Base-by-base conservation (phyloP, 108 stramenopile genomes). In the Nannochloropsis granulata region DNA sequence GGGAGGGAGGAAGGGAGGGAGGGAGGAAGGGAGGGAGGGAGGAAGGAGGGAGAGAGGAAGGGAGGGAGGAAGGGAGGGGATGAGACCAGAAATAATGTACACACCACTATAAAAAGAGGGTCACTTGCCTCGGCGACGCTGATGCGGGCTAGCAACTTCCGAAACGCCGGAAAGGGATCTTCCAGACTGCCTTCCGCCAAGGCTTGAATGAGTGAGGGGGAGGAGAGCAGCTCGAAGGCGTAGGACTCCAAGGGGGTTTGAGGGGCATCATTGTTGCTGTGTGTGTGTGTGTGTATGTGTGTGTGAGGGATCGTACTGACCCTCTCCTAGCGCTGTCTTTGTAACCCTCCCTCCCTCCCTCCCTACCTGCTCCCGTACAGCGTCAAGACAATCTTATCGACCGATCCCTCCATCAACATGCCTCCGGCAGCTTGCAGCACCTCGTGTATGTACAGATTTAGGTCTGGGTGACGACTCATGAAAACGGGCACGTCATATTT, bases 1-100 rank as follows among this genome's bases (percentile, higher is more conserved):
- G 79, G 79, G 79, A 79, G 79, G 79, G 79, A 79, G 16, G n/a
- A 79, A 24, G 79, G 23, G 79, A 24, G 23, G 23, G 79, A 24
- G 79, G 79, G 23, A 24, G 79, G 23, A 23, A 79, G 79, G 79
- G 79, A 79, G 79, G 79, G 23, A 24, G 23, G 79, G 23, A 23
- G 19, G 23, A 89, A 82, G 23, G 89, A 86, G 25, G 97, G 99
- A 43, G 94, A 2, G 56, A 71, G 56, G 7, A 16, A n/a, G 56
- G 16, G 21, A 71, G n/a, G 8, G 0, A 71, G n/a, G 56, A 71
- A 7, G 0, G 56, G 56, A 16, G n/a, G 8, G 7, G 21, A 71
- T 71, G 56, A 71, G 56, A 2, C 34, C 34, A 34, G 34, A 34
- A 34, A 34, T 34, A 34, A 34, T 34, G 34, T 34, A 34, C 34